Evolutionary conservation across 75 land plant genomes (phyloP).

Genomic region (Pinus tabuliformis): DNA sequence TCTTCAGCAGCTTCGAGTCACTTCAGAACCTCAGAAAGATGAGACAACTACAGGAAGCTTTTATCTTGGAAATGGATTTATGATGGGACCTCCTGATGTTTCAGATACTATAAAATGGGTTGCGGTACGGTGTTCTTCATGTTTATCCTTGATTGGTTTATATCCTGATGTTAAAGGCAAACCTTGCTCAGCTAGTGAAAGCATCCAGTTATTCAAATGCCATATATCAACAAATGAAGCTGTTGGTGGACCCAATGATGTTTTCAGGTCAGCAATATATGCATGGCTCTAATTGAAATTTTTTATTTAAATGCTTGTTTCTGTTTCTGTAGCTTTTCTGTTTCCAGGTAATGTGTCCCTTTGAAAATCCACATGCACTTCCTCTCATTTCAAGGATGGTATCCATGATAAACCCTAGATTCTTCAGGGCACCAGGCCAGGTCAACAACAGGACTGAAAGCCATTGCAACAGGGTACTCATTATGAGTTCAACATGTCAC

Average conservation of each 20-base stretch:
- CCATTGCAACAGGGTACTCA: too few relatives aligned
- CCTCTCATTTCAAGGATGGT: too few relatives aligned
- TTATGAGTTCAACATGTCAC: too few relatives aligned
- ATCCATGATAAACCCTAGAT: too few relatives aligned
- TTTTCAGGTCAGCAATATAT: slow-evolving; percentile 54
- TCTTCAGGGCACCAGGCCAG: too few relatives aligned
- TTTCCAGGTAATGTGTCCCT: too few relatives aligned
- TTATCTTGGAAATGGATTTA: slow-evolving; percentile 65
- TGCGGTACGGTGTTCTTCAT: slow-evolving; percentile 50
- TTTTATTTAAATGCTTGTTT: slow-evolving; percentile 2
- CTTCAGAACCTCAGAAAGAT: neutral
- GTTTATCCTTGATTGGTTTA: slow-evolving; percentile 63
- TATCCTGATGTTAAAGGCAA: slow-evolving; percentile 36
- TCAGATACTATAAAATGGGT: slow-evolving; percentile 57
- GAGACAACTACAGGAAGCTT: neutral
- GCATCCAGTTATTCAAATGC: slow-evolving; percentile 73
- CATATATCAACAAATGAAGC: slow-evolving; percentile 51
- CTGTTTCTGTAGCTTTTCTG: neutral
- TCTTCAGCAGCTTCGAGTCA: neutral
- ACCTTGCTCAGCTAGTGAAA: slow-evolving; percentile 44
- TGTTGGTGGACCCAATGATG: slow-evolving; percentile 33
- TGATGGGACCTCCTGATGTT: slow-evolving; percentile 36
- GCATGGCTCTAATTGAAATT: neutral
- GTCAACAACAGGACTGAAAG: too few relatives aligned
- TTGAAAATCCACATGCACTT: too few relatives aligned